Conservation (phyloP, 768 basidiomycete species). For the Suillus subalutaceus region DNA sequence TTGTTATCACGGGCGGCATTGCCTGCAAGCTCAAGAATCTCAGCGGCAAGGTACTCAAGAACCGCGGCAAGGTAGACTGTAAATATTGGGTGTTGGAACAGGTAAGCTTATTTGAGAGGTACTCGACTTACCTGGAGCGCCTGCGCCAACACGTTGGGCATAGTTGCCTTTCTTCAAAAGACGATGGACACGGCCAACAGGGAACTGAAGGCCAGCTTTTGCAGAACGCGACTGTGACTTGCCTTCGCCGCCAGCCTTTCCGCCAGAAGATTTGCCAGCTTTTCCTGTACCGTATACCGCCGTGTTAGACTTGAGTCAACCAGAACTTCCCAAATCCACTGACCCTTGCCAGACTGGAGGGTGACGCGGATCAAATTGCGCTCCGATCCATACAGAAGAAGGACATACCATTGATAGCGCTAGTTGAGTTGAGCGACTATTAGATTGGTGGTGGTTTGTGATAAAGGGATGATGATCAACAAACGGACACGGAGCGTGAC, state of each 20-base stretch:
- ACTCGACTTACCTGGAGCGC: slow-evolving; percentile 68
- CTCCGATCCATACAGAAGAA: not conserved
- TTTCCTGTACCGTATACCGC: slow-evolving; percentile 45
- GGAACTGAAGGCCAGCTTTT: slow-evolving; percentile 81
- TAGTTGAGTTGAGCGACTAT: slow-evolving; percentile 13
- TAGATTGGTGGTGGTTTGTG: slow-evolving; percentile 28
- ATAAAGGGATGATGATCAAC: slow-evolving; percentile 36
- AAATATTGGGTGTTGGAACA: slow-evolving; percentile 6
- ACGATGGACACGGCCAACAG: slow-evolving; percentile 92
- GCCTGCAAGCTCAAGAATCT: slow-evolving; percentile 91
- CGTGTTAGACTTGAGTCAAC: slow-evolving; percentile 11
- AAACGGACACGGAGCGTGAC: slow-evolving; percentile 27
- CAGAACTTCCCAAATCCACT: slow-evolving; percentile 1
- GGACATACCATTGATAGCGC: slow-evolving; percentile 30
- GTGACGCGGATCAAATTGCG: slow-evolving; percentile 8
- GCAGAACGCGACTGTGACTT: slow-evolving; percentile 74
- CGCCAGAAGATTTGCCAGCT: slow-evolving; percentile 50
- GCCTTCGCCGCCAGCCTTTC: slow-evolving; percentile 49
- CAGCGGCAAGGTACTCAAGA: slow-evolving; percentile 90
- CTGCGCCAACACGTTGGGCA: slow-evolving; percentile 85
- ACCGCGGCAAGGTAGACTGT: slow-evolving; percentile 88
- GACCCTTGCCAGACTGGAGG: slow-evolving; percentile 36
- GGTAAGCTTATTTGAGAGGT: not conserved
- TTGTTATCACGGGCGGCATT: slow-evolving; percentile 59
- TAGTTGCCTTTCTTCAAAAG: slow-evolving; percentile 88